Percentiles rank a stretch among this genome's conserved stretches.
Conservation (phyloP, 805 yeast genomes). For the Trichomonascus vanleenenianus region DNA sequence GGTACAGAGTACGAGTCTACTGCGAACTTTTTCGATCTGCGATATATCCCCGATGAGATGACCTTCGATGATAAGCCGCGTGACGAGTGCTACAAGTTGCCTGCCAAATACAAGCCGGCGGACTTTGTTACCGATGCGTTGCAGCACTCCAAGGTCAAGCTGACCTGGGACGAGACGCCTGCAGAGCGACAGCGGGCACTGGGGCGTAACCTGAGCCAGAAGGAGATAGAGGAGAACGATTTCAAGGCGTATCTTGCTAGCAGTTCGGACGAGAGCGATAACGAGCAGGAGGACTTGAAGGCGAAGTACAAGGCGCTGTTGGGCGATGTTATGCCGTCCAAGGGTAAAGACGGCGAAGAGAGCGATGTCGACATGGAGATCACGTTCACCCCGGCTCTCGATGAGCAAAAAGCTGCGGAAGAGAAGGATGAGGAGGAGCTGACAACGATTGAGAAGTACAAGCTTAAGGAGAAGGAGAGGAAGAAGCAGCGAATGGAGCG, state of each 20-base stretch:
- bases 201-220: slow-evolving; percentile 73
- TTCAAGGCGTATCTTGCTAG: slow-evolving; percentile 66
- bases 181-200: slow-evolving; percentile 73
- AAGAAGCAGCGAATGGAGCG: slow-evolving; percentile 76
- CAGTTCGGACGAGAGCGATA: slow-evolving; percentile 53
- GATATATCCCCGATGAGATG: slow-evolving; percentile 92
- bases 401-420: slow-evolving; percentile 32
- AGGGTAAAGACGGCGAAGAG: slow-evolving; percentile 9
- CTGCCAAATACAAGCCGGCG: slow-evolving; percentile 71
- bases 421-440: slow-evolving; percentile 47
- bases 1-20: slow-evolving; percentile 95
- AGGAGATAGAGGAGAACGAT: slow-evolving; percentile 41
- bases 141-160: slow-evolving; percentile 90
- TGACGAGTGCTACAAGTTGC: slow-evolving; percentile 66
- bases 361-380: slow-evolving; percentile 81
- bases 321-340: slow-evolving; percentile 10
- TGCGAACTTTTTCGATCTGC: slow-evolving; percentile 84
- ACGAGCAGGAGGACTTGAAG: slow-evolving; percentile 38
- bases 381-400: slow-evolving; percentile 85
- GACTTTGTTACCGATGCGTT: slow-evolving; percentile 88
- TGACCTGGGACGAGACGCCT: slow-evolving; percentile 99
- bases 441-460: slow-evolving; percentile 69
- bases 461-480: slow-evolving; percentile 88
- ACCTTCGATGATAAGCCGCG: slow-evolving; percentile 70
- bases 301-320: slow-evolving; percentile 53